Evolutionary conservation across 441 rosid genomes (phyloP).

Genomic region (Manihot esculenta): DNA sequence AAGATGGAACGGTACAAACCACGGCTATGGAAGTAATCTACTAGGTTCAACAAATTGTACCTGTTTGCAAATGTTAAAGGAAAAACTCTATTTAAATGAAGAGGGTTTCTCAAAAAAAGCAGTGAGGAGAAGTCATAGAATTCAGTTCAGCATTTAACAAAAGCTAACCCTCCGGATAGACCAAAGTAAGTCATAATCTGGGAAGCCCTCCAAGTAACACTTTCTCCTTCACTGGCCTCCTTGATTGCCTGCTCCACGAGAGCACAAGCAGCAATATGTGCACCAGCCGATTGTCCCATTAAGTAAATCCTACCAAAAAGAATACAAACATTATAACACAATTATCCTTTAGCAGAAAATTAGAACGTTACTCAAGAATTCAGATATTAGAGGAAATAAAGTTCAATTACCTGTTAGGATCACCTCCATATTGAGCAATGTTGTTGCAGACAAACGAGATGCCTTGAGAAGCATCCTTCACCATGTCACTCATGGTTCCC

Average conservation of each 20-base stretch:
- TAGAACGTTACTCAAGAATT: not conserved
- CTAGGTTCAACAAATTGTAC: slow-evolving; percentile 78
- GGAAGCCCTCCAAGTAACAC: slow-evolving; percentile 73
- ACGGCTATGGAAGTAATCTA: slow-evolving; percentile 80
- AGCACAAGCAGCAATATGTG: slow-evolving; percentile 90
- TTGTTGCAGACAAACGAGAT: slow-evolving; percentile 82
- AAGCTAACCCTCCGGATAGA: slow-evolving; percentile 85
- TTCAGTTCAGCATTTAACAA: slow-evolving; percentile 1
- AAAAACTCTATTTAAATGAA: slow-evolving; percentile 3
- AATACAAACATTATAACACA: slow-evolving; percentile 19
- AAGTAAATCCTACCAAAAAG: slow-evolving; percentile 61
- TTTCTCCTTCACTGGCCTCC: slow-evolving; percentile 77
- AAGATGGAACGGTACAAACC: slow-evolving; percentile 84
- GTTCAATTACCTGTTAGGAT: slow-evolving; percentile 64
- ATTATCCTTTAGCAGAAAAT: slow-evolving; percentile 12
- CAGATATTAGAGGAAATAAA: not conserved
- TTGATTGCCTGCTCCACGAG: slow-evolving; percentile 87
- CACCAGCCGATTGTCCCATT: slow-evolving; percentile 99
- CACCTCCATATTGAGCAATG: slow-evolving; percentile 89
- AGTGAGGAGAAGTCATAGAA: not conserved
- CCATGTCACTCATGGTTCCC: slow-evolving; percentile 92
- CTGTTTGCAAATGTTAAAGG: slow-evolving; percentile 39
- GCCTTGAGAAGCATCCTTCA: slow-evolving; percentile 84
- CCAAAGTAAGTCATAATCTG: slow-evolving; percentile 86
- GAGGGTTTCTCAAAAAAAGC: not conserved